Percentiles rank a stretch among this genome's conserved stretches.
Evolutionary conservation across 208 protist species (phyloP).

Genomic region (Trypanosomatidae sp.): DNA sequence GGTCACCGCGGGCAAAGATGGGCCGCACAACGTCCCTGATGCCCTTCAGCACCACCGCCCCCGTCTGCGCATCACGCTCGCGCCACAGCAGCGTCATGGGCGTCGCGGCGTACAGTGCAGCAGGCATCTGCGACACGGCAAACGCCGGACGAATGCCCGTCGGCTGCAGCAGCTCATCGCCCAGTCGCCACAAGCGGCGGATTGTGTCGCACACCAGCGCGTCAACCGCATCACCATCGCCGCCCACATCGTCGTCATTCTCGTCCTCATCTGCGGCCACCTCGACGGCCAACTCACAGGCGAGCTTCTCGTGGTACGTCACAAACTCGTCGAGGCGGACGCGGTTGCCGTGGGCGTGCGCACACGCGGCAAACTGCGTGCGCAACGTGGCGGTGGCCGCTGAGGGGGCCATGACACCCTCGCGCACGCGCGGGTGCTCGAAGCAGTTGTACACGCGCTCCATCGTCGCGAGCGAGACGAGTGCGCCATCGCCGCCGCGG

Average conservation of each 20-base stretch:
- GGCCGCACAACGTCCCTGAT: conserved; percentile 62
- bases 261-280: too few species aligned
- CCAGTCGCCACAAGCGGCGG: conserved; percentile 53
- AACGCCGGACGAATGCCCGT: conserved; percentile 54
- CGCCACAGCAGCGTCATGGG: conserved; percentile 72
- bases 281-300: too few species aligned
- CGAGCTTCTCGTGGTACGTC: conserved; percentile 64
- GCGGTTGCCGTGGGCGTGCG: conserved; percentile 22
- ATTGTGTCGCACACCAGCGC: conserved; percentile 52
- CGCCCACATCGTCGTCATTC: too few species aligned
- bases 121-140: conserved; percentile 18
- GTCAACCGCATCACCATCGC: conserved; percentile 29
- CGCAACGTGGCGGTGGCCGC: conserved; percentile 39
- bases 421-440: conserved; percentile 60
- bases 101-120: conserved; percentile 38
- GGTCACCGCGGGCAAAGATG: conserved; percentile 55
- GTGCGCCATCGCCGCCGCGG: too few species aligned
- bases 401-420: conserved; percentile 54
- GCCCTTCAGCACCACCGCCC: conserved; percentile 27
- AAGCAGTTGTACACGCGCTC: too few species aligned
- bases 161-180: conserved; percentile 54
- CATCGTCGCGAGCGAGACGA: too few species aligned
- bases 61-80: conserved; percentile 4
- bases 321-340: conserved; percentile 76
- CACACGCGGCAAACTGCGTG: conserved; percentile 41